These are phyloP conservation scores for Aspergillus hiratsukae DNA, from an alignment of 2,329 filamentous ascomycete genomes.

Conservation along the genomic window DNA sequence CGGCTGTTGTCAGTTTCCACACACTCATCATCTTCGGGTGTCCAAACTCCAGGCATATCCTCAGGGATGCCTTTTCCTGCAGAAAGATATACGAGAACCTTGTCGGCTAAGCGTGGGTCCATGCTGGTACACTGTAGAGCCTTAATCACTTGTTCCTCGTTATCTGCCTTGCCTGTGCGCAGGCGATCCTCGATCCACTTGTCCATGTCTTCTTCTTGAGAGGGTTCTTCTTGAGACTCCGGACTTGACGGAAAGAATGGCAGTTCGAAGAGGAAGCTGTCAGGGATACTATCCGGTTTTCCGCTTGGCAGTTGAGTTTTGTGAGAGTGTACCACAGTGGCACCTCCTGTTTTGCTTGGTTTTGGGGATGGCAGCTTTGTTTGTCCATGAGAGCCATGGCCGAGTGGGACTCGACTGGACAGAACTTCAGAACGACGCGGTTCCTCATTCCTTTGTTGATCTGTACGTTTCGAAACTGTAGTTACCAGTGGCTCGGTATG, in stretches of 20 bases:
- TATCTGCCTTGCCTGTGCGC: conserved; percentile 23
- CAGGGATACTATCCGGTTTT: conserved; percentile 12
- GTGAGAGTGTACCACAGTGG: not conserved
- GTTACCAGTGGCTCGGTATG: not conserved
- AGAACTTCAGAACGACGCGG: not conserved
- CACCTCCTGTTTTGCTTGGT: not conserved
- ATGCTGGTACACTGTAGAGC: conserved; percentile 40
- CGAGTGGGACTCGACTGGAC: too few species aligned
- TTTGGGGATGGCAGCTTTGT: not conserved
- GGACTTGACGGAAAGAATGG: conserved; percentile 26
- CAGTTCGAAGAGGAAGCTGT: conserved; percentile 25
- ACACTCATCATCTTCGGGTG: conserved; percentile 40
- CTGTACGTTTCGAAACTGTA: not conserved
- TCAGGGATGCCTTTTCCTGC: conserved; percentile 34
- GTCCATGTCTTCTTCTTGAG: conserved; percentile 26
- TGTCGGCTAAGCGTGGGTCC: conserved; percentile 35
- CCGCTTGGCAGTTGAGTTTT: not conserved
- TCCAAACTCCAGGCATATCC: conserved; percentile 45
- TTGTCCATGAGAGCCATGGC: too few species aligned
- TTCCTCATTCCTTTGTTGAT: not conserved
- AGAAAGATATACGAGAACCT: conserved; percentile 29
- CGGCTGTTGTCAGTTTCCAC: conserved; percentile 31
- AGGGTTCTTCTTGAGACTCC: conserved; percentile 15
- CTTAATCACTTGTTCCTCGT: conserved; percentile 27
- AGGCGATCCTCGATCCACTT: conserved; percentile 37